phyloP scores from a whole-genome alignment of 2,329 filamentous ascomycete species.

The Penicillium sp. region DNA sequence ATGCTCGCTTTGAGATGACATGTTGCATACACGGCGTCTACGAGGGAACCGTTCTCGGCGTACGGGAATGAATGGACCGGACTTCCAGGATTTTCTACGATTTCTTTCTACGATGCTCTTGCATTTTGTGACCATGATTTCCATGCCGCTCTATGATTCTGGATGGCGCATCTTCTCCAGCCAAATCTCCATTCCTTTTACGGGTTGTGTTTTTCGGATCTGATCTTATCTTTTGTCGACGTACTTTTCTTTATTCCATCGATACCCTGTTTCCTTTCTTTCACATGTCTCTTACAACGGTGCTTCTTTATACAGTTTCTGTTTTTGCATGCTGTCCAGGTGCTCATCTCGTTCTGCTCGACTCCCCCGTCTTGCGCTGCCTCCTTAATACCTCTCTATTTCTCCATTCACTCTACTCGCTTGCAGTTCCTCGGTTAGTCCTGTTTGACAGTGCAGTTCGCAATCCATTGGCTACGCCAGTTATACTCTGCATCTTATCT shows the following conservation, averaged over 20 bases:
- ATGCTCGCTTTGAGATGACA: conserved; percentile 18
- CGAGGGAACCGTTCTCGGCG: conserved; percentile 16
- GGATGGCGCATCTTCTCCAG: background rate
- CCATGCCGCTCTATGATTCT: background rate
- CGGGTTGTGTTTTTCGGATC: conserved; percentile 10
- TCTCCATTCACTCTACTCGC: background rate
- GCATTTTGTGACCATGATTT: conserved; percentile 11
- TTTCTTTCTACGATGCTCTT: background rate
- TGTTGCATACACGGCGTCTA: conserved; percentile 34
- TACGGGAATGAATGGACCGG: conserved; percentile 15
- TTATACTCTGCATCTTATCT: background rate
- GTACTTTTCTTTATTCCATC: conserved; percentile 27
- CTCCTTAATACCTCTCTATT: background rate
- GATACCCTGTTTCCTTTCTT: conserved; percentile 33
- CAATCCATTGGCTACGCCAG: background rate
- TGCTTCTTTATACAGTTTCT: conserved; percentile 6
- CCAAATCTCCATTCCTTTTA: background rate
- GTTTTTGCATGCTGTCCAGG: conserved; percentile 6
- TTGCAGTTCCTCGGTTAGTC: background rate
- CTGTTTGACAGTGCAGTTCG: background rate
- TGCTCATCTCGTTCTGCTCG: background rate
- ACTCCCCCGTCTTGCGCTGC: background rate
- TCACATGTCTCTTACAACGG: conserved; percentile 10
- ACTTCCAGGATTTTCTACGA: conserved; percentile 1
- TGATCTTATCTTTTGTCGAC: conserved; percentile 11